Evolutionary conservation across 2,329 filamentous ascomycete genomes (phyloP).

Genomic region (Trichoderma koningiopsis): DNA sequence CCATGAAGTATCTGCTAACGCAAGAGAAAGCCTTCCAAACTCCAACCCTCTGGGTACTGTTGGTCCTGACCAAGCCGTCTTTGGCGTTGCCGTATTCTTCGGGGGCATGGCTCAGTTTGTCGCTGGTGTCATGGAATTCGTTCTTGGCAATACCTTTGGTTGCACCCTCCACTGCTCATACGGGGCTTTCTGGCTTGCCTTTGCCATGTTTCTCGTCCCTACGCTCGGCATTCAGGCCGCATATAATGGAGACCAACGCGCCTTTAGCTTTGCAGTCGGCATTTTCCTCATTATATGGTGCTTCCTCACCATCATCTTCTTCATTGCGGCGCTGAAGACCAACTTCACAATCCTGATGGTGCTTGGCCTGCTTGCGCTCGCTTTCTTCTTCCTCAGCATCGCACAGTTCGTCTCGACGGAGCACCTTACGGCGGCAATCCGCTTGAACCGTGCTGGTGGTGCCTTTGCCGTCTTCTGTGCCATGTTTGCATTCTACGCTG

Average conservation of each 20-base stretch:
- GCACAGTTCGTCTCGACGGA: conserved; percentile 53
- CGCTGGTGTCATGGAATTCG: conserved; percentile 60
- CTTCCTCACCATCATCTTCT: conserved; percentile 59
- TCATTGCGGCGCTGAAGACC: conserved; percentile 58
- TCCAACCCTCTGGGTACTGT: conserved; percentile 39
- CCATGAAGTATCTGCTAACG: background rate
- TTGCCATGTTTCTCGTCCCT: conserved; percentile 57
- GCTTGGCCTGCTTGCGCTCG: conserved; percentile 60
- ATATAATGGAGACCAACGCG: conserved; percentile 44
- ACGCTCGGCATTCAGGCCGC: conserved; percentile 53
- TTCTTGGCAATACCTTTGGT: conserved; percentile 64
- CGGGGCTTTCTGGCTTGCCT: conserved; percentile 64
- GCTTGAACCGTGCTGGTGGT: conserved; percentile 48
- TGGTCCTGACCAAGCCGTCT: conserved; percentile 42
- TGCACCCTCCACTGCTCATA: conserved; percentile 63
- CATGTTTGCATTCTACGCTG: conserved; percentile 44
- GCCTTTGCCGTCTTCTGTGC: conserved; percentile 43
- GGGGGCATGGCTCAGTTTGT: conserved; percentile 69
- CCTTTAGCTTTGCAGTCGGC: conserved; percentile 54
- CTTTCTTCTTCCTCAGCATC: conserved; percentile 61
- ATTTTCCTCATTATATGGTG: conserved; percentile 63
- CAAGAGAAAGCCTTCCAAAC: conserved; percentile 36
- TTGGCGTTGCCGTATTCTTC: conserved; percentile 50
- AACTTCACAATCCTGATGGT: conserved; percentile 60
- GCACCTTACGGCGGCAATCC: conserved; percentile 43